phyloP scores from a whole-genome alignment of 2,329 filamentous ascomycete genomes.

The Bimuria novae-zelandiae region DNA sequence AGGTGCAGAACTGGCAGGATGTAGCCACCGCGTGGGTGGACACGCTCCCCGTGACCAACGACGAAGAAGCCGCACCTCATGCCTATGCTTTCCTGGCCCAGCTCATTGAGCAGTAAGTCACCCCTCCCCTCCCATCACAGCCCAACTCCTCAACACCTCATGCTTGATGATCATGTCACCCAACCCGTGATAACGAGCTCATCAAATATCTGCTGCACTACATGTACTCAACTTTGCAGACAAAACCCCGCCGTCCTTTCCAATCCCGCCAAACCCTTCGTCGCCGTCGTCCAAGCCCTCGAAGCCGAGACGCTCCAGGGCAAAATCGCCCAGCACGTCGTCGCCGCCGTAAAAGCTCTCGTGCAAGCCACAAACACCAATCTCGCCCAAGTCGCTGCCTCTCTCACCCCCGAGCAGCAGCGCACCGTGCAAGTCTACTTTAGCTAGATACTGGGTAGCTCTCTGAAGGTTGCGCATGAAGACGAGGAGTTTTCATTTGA shows the following conservation, averaged over 20 bases:
- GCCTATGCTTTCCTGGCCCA: constrained; percentile 91
- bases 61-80: constrained; percentile 96
- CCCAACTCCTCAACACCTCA: no score
- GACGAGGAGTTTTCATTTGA: neutral
- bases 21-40: constrained; percentile 86
- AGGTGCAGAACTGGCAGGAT: constrained; percentile 75
- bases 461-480: constrained; percentile 1
- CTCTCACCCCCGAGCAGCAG: constrained; percentile 80
- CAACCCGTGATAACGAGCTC: neutral
- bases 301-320: constrained; percentile 90
- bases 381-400: constrained; percentile 73
- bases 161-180: neutral
- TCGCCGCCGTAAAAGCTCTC: constrained; percentile 76
- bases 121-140: neutral
- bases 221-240: constrained; percentile 53
- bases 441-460: no score
- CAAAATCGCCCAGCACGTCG: constrained; percentile 77
- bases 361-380: constrained; percentile 75
- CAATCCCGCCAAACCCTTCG: constrained; percentile 81
- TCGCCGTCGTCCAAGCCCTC: constrained; percentile 82
- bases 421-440: constrained; percentile 78
- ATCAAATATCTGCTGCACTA: neutral
- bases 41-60: constrained; percentile 88
- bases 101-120: constrained; percentile 88
- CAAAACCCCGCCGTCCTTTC: constrained; percentile 81